A percentile compares a stretch with the other conserved stretches of the same genome.
Evolutionary conservation across 345 rosid species (phyloP).

Genomic region (Salix dunnii): DNA sequence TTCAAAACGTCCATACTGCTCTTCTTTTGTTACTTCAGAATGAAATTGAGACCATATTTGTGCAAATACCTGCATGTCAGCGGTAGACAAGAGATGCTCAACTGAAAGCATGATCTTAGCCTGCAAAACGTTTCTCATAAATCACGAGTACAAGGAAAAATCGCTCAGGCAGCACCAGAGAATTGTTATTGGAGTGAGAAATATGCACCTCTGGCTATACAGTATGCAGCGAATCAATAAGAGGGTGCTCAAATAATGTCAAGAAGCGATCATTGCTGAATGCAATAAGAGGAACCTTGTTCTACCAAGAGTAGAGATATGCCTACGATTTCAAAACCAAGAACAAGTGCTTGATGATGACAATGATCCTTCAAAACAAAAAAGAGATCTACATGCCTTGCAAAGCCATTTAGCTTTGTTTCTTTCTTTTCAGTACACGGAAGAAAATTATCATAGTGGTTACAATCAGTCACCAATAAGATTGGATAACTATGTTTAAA

Average conservation of each 20-base stretch:
- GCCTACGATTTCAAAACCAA: slow-evolving; percentile 45
- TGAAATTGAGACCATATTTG: slow-evolving; percentile 11
- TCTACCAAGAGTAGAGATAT: slow-evolving; percentile 66
- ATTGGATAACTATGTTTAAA: not conserved
- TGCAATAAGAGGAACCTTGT: slow-evolving; percentile 84
- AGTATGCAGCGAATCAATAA: slow-evolving; percentile 68
- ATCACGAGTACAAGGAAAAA: slow-evolving; percentile 7
- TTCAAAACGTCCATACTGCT: not conserved
- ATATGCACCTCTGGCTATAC: slow-evolving; percentile 69
- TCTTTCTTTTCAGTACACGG: not conserved
- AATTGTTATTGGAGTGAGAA: slow-evolving; percentile 9
- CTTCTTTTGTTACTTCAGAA: not conserved
- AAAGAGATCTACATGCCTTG: not conserved
- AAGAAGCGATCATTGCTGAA: slow-evolving; percentile 79
- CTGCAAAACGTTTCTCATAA: slow-evolving; percentile 34
- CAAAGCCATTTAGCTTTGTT: not conserved
- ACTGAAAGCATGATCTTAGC: slow-evolving; percentile 83
- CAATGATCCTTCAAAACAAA: not conserved
- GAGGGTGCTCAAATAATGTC: slow-evolving; percentile 79
- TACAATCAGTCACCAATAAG: not conserved
- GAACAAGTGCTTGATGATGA: not conserved
- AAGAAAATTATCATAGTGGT: not conserved
- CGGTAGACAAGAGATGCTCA: slow-evolving; percentile 63
- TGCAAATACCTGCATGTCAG: slow-evolving; percentile 73
- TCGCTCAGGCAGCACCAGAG: slow-evolving; percentile 5